phyloP scores from a whole-genome alignment of 306 rosid species.

The Heteromeles arbutifolia region DNA sequence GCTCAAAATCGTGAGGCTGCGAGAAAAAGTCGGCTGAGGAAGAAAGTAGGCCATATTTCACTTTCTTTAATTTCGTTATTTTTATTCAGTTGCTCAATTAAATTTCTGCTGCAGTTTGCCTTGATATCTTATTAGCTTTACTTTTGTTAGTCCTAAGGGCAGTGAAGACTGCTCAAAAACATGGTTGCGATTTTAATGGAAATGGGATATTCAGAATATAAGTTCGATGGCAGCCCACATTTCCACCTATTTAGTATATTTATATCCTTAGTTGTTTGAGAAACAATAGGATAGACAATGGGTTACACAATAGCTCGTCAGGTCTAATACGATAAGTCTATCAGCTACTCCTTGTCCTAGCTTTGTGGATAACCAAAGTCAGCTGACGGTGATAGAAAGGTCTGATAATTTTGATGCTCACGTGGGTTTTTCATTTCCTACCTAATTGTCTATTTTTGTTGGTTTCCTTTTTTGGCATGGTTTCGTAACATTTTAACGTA shows the following conservation, averaged over 20 bases:
- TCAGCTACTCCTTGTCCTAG: background rate
- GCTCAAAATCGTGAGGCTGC: conserved; percentile 99
- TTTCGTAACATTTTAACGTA: background rate
- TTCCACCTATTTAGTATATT: background rate
- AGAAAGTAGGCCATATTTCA: conserved; percentile 49
- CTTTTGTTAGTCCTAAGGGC: background rate
- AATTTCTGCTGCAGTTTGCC: background rate
- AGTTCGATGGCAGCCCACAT: background rate
- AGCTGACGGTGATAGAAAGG: background rate
- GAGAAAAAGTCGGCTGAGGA: conserved; percentile 89
- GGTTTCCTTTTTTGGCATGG: background rate
- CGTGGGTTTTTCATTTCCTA: background rate
- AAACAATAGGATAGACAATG: background rate
- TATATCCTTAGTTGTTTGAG: background rate
- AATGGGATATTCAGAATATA: background rate
- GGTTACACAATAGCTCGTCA: background rate
- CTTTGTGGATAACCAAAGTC: background rate
- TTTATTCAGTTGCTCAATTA: background rate
- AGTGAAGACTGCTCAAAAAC: background rate
- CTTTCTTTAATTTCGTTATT: background rate
- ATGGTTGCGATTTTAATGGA: background rate
- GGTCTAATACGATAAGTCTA: background rate
- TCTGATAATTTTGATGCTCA: background rate
- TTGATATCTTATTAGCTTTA: background rate
- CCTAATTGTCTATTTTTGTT: background rate